A percentile compares a stretch with the other conserved stretches of the same genome.
phyloP scores from a whole-genome alignment of 129 eudicot species.

The Kitagawia praeruptora region DNA sequence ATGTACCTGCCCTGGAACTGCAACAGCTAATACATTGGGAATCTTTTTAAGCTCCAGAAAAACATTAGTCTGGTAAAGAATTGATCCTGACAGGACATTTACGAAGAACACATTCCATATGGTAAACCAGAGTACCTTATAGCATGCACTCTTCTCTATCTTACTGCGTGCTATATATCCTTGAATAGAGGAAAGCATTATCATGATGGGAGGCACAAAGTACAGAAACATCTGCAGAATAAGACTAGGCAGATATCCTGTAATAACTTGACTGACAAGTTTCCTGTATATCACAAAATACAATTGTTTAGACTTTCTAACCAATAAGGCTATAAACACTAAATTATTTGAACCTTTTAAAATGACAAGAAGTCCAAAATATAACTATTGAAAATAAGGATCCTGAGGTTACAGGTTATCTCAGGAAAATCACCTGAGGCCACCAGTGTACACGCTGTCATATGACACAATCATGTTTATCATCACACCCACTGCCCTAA shows the following conservation, averaged over 20 bases:
- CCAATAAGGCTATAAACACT: neutral
- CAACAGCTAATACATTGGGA: constrained; percentile 68
- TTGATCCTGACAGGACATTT: constrained; percentile 73
- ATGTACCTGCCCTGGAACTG: constrained; percentile 86
- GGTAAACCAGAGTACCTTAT: constrained; percentile 66
- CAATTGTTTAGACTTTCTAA: constrained; percentile 14
- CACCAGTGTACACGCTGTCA: too few species aligned
- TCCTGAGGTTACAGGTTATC: too few species aligned
- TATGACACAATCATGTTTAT: too few species aligned
- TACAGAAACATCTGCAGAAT: constrained; percentile 63
- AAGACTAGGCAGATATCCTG: constrained; percentile 94
- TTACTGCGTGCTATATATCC: constrained; percentile 70
- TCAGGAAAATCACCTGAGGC: too few species aligned
- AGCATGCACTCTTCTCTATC: constrained; percentile 85
- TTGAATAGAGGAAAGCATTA: constrained; percentile 64
- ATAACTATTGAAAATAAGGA: too few species aligned
- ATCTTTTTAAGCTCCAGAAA: constrained; percentile 65
- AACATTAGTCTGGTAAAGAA: constrained; percentile 41
- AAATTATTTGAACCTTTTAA: neutral
- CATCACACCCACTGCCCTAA: too few species aligned
- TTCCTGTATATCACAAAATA: constrained; percentile 46
- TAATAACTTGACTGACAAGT: constrained; percentile 61
- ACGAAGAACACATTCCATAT: constrained; percentile 91
- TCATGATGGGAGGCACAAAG: constrained; percentile 71
- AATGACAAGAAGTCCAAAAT: constrained; percentile 2